A percentile compares a stretch with the other conserved stretches of the same genome.
Conservation (phyloP, 1,284 basidiomycete genomes). For the Heterobasidion annosum region DNA sequence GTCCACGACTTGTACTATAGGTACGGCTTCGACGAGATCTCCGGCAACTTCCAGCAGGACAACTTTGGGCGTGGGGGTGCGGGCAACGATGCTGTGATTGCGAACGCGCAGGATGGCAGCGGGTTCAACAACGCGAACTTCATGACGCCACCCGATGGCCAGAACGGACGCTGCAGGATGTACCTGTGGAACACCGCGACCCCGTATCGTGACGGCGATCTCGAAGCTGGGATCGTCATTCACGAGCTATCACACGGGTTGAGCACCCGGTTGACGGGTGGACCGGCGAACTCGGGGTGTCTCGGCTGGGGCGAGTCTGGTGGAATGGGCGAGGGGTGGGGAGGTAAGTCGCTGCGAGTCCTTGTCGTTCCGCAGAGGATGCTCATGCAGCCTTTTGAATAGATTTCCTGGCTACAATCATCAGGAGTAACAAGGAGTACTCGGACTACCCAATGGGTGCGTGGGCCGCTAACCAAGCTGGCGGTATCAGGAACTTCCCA, state of each 20-base stretch:
- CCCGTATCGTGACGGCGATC: conserved; percentile 89
- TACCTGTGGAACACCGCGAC: conserved; percentile 89
- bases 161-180: conserved; percentile 91
- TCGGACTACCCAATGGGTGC: conserved; percentile 85
- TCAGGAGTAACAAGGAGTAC: conserved; percentile 69
- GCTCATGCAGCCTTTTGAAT: conserved; percentile 9
- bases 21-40: conserved; percentile 79
- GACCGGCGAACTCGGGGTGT: conserved; percentile 87
- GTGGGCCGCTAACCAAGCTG: conserved; percentile 79
- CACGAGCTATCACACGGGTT: conserved; percentile 88
- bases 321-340: conserved; percentile 96
- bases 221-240: conserved; percentile 92
- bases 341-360: conserved; percentile 33
- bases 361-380: neutral
- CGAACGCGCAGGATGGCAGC: conserved; percentile 91
- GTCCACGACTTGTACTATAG: conserved; percentile 71
- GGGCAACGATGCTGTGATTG: conserved; percentile 86
- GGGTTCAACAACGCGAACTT: conserved; percentile 89
- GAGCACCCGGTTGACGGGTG: conserved; percentile 90
- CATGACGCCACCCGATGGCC: conserved; percentile 70
- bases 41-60: conserved; percentile 96
- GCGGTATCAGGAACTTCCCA: conserved; percentile 82
- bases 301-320: conserved; percentile 94
- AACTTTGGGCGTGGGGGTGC: conserved; percentile 88
- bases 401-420: conserved; percentile 81